phyloP scores from a whole-genome alignment of 2,329 filamentous ascomycete genomes.

The Cladorrhinum sp. region DNA sequence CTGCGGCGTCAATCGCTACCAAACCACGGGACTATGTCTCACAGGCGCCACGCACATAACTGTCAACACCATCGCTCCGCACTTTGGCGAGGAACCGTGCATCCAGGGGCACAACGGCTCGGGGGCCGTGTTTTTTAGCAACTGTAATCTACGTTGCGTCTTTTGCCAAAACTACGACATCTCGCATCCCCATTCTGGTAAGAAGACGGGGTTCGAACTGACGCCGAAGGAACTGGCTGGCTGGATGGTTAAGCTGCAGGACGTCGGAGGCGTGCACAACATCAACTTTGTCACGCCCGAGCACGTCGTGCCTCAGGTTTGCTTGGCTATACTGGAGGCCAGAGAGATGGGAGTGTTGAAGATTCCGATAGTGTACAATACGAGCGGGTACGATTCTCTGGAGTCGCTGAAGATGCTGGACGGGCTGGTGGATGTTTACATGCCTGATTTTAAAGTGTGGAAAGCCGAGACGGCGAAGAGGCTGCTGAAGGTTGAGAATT shows the following conservation, averaged over 20 bases:
- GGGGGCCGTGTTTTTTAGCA: conserved; percentile 72
- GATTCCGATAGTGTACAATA: conserved; percentile 81
- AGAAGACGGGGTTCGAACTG: conserved; percentile 61
- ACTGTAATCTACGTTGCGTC: conserved; percentile 68
- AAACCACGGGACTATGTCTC: conserved; percentile 74
- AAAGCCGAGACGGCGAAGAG: conserved; percentile 61
- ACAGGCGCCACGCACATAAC: conserved; percentile 69
- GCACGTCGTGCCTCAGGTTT: conserved; percentile 82
- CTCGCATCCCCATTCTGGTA: conserved; percentile 64
- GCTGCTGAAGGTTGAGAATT: conserved; percentile 75
- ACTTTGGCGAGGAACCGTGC: conserved; percentile 83
- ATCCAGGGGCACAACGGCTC: conserved; percentile 79
- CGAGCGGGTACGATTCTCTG: conserved; percentile 74
- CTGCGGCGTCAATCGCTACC: conserved; percentile 78
- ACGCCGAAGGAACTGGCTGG: conserved; percentile 72
- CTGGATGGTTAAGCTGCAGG: conserved; percentile 77
- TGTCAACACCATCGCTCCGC: conserved; percentile 80
- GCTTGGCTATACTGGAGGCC: conserved; percentile 70
- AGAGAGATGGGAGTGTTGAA: conserved; percentile 65
- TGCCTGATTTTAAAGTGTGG: conserved; percentile 90
- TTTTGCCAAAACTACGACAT: conserved; percentile 85
- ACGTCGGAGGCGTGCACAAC: conserved; percentile 79
- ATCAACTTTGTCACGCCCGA: conserved; percentile 87
- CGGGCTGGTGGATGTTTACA: conserved; percentile 78
- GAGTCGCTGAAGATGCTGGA: conserved; percentile 71